Evolutionary conservation across 2,329 filamentous ascomycete genomes (phyloP), one percentile per base, ranked within the genome.

Genomic region (Sphaerulina musiva): DNA sequence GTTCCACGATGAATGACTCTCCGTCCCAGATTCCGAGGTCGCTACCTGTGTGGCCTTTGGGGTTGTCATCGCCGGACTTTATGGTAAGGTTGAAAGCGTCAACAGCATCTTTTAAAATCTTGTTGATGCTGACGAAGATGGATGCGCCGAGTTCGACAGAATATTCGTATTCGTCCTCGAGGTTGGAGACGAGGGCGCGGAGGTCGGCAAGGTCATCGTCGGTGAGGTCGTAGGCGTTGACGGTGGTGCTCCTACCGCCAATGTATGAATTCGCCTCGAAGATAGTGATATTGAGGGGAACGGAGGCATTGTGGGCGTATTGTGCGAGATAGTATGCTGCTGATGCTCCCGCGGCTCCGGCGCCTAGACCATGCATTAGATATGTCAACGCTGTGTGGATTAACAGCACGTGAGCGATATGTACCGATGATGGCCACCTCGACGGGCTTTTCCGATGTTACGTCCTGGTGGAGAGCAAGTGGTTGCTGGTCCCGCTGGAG

Each of bases 71-170:
- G n/a, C 41, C 41, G 23, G 36, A 23, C 10, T 53, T 60, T 2
- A 82, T 73, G 0, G 75, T 73, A 3, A 98, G 81, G n/a, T 81
- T 81, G 66, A 95, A 90, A 11, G 81, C 77, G 32, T 79, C 72
- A 6, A 81, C 83, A 0, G 90, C 86, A 51, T 87, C 84, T 63
- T 84, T 81, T 39, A 98, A 79, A 64, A 95, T 95, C 39, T 83
- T 76, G 67, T 97, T 98, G 42, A 86, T 80, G 46, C 85, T 70
- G 43, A 97, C 88, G 68, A 97, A 98, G 63, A 97, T 95, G 57
- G 86, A 92, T 9, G 87, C 93, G 12, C 93, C 93, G 1, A 97
- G 77, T 70, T 98, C 93, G 36, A 95, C 80, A 1, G 86, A 86
- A 44, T 53, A 47, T 10, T 11, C 4, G n/a, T 51, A 12, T 10